Evolutionary conservation across 371 early-diverging fungal species (phyloP), one percentile per base, ranked within the genome.

Genomic region (Aphelidium insulamus): DNA sequence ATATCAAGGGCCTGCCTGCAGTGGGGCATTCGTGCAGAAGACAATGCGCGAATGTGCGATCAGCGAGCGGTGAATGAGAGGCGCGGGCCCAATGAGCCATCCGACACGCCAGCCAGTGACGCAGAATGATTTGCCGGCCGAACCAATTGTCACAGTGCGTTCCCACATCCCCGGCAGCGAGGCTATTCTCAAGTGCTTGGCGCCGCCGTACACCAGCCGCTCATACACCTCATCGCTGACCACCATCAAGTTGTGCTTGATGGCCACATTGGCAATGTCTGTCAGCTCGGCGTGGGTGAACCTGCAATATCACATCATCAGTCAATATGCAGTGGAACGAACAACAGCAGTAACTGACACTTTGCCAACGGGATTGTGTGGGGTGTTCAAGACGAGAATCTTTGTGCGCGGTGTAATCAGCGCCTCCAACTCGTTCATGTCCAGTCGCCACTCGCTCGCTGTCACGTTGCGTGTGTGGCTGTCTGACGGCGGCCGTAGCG

Each of bases 61-160:
- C 51, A 85, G 66, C 0, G 74, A 62, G 9, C 78, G 59, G 21
- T 73, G 59, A 33, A 80, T 62, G 26, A 90, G 42, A 14, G 66
- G 55, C 16, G 61, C 65, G 18, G 83, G 78, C 5, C 80, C 91
- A 31, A 87, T 66, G 26, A 75, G 49, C 91, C 91, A 92, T 28
- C 94, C 94, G 15, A 92, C 66, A 40, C 90, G 81, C 94, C 94
- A 92, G 14, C 94, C 94, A 1, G 94, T 92, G 5, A 84, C 79
- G 15, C 87, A 84, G 55, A 88, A 85, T 36, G 77, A 72, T 50
- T 92, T 92, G 32, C 94, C 94, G 21, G 69, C 79, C 17, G 79
- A 77, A n/a, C 90, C 87, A 6, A 88, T 72, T 0, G 90, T 84
- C 24, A 92, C 64, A 0, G 94, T 91, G 28, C 90, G 71, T 38